These are phyloP conservation scores for Neonothopanus nambi DNA, from an alignment of 1,284 basidiomycete species.

Conservation along the genomic window DNA sequence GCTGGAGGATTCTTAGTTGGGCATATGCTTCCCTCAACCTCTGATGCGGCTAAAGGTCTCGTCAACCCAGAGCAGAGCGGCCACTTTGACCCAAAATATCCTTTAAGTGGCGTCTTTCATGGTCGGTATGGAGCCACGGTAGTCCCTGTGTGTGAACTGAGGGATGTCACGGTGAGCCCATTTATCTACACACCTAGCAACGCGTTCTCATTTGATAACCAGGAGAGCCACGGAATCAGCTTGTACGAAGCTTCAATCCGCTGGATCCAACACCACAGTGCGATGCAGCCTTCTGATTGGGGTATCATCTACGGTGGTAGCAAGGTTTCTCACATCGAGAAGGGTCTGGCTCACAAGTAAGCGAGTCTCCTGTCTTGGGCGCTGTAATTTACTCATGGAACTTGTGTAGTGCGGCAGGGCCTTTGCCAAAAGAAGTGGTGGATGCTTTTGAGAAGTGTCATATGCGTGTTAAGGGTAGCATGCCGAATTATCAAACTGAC, in stretches of 20 bases:
- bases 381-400: no score
- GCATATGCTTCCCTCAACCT: not conserved
- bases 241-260: slow-evolving; percentile 23
- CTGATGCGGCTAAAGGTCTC: not conserved
- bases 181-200: not conserved
- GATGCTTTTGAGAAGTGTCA: slow-evolving; percentile 27
- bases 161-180: slow-evolving; percentile 18
- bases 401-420: slow-evolving; percentile 26
- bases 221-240: slow-evolving; percentile 17
- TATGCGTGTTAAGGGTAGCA: slow-evolving; percentile 10
- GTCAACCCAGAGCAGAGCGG: slow-evolving; percentile 14
- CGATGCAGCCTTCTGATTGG: slow-evolving; percentile 20
- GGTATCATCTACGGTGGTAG: slow-evolving; percentile 32
- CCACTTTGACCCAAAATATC: slow-evolving; percentile 20
- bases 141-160: slow-evolving; percentile 10
- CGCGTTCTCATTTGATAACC: not conserved
- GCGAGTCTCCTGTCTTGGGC: not conserved
- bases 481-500: slow-evolving; percentile 4
- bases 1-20: slow-evolving; percentile 19
- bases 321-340: slow-evolving; percentile 25
- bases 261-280: slow-evolving; percentile 35
- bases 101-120: slow-evolving; percentile 23
- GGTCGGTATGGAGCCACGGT: slow-evolving; percentile 18
- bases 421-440: slow-evolving; percentile 23
- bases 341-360: slow-evolving; percentile 16